A percentile compares a stretch with the other conserved stretches of the same genome.
Evolutionary conservation across 352 stramenopile species (phyloP).

Genomic region (Globisporangium apiculatum): DNA sequence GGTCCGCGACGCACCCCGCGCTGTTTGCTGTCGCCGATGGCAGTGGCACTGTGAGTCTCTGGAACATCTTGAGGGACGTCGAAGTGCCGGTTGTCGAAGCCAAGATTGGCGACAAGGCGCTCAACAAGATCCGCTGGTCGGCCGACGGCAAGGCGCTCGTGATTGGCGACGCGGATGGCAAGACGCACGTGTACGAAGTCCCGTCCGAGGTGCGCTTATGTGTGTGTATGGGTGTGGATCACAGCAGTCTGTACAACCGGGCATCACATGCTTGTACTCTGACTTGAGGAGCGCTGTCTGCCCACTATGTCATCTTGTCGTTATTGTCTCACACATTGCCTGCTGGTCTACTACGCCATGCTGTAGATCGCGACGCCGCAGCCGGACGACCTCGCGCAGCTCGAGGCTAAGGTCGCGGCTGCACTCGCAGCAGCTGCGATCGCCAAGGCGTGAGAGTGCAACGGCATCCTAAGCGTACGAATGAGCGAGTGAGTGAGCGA

Average conservation of each 20-base stretch:
- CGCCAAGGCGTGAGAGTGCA: constrained; percentile 25
- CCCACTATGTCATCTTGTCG: too few species aligned
- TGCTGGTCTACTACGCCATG: constrained; percentile 1
- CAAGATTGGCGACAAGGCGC: constrained; percentile 61
- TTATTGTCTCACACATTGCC: too few species aligned
- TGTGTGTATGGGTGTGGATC: background rate
- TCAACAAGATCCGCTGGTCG: constrained; percentile 85
- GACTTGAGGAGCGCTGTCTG: background rate
- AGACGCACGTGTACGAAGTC: constrained; percentile 72
- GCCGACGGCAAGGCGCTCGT: constrained; percentile 74
- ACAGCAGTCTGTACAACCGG: background rate
- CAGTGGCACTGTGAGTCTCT: constrained; percentile 63
- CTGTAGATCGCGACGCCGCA: constrained; percentile 54
- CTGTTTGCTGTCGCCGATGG: constrained; percentile 82
- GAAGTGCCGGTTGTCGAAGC: constrained; percentile 61
- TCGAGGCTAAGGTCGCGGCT: constrained; percentile 65
- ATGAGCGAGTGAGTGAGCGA: background rate
- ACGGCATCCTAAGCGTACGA: background rate
- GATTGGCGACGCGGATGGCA: constrained; percentile 66
- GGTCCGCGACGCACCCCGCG: constrained; percentile 70
- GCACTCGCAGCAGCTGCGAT: constrained; percentile 34
- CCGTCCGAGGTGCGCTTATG: constrained; percentile 52
- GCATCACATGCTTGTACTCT: constrained; percentile 4
- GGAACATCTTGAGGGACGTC: constrained; percentile 83
- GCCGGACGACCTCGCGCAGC: constrained; percentile 44